phyloP scores from a whole-genome alignment of 2,329 filamentous ascomycete species.

The Fusarium musae region DNA sequence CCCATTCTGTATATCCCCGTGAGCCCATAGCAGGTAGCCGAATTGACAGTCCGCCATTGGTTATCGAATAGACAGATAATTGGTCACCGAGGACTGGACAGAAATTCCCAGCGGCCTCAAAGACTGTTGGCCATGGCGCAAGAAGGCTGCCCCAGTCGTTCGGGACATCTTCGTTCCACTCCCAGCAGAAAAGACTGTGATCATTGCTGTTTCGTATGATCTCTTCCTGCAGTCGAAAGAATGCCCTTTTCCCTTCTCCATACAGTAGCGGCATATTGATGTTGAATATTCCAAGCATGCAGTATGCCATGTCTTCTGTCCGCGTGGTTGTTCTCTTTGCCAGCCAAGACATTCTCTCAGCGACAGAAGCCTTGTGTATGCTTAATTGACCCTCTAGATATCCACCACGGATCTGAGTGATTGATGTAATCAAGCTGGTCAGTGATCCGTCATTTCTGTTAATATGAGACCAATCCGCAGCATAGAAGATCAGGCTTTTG shows the following conservation, averaged over 20 bases:
- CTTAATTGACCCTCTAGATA: accelerated
- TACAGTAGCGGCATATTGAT: constrained; percentile 11
- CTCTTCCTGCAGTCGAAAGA: accelerated
- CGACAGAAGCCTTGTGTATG: neutral
- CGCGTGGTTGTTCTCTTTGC: neutral
- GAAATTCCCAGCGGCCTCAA: too few relatives aligned
- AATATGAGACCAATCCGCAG: neutral
- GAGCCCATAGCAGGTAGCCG: too few relatives aligned
- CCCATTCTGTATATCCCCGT: too few relatives aligned
- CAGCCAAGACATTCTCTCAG: neutral
- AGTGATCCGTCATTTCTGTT: neutral
- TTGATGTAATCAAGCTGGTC: neutral
- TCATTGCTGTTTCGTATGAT: neutral
- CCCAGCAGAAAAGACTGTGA: neutral
- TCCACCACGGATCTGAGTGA: accelerated
- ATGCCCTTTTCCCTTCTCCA: neutral
- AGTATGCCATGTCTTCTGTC: constrained; percentile 16
- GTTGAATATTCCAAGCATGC: constrained; percentile 10
- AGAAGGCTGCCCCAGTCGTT: neutral
- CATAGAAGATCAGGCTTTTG: accelerated
- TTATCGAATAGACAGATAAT: too few relatives aligned
- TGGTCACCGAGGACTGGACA: too few relatives aligned
- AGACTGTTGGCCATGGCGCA: neutral
- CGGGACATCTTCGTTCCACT: accelerated
- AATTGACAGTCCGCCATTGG: too few relatives aligned